Evolutionary conservation across 768 basidiomycete genomes (phyloP).

Genomic region (Daedaleopsis nitida): DNA sequence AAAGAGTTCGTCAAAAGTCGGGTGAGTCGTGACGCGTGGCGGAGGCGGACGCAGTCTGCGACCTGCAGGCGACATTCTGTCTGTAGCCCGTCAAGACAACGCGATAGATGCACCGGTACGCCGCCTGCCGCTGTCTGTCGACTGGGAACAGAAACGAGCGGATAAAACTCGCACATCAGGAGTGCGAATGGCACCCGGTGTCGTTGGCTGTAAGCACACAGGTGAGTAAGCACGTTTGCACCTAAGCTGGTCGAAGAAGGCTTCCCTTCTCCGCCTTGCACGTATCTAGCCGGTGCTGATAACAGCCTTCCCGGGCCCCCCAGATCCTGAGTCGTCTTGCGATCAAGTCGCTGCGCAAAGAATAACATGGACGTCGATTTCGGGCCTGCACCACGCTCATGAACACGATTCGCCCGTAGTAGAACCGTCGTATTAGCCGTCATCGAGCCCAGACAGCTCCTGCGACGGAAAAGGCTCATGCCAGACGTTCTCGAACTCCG

Average conservation of each 20-base stretch:
- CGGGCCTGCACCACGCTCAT: neutral
- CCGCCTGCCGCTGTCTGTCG: neutral
- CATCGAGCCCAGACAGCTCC: neutral
- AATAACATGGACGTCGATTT: neutral
- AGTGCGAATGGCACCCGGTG: neutral
- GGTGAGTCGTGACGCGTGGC: neutral
- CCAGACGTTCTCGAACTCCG: neutral
- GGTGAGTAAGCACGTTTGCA: neutral
- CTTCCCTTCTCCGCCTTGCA: neutral
- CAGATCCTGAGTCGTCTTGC: neutral
- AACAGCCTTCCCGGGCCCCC: neutral
- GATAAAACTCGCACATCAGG: neutral
- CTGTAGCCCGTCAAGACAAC: too few relatives aligned
- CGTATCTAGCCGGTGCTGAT: neutral
- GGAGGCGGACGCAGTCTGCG: too few relatives aligned
- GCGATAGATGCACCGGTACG: neutral
- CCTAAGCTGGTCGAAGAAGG: neutral
- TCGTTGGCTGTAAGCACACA: neutral
- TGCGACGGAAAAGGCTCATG: neutral
- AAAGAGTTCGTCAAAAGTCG: neutral
- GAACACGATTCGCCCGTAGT: neutral
- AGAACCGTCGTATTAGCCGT: neutral
- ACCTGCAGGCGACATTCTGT: too few relatives aligned
- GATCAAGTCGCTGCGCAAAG: neutral
- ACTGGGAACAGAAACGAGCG: neutral